phyloP scores from a whole-genome alignment of 441 rosid genomes.

The Populus trichocarpa region DNA sequence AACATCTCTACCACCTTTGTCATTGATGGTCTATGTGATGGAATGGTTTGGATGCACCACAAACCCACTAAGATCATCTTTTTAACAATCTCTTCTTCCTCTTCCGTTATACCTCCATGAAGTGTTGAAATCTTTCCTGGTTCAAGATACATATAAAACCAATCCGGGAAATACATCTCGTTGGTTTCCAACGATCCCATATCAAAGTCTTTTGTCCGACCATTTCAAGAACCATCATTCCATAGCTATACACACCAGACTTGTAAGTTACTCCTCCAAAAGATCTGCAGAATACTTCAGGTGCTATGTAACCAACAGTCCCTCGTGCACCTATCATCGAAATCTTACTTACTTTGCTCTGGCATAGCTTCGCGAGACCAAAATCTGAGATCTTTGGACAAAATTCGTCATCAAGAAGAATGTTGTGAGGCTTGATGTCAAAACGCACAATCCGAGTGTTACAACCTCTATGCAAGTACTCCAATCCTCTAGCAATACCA shows the following conservation, averaged over 20 bases:
- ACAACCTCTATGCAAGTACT: too few relatives aligned
- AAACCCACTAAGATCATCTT: constrained; percentile 28
- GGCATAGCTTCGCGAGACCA: too few relatives aligned
- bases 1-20: constrained; percentile 29
- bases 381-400: too few relatives aligned
- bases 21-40: constrained; percentile 33
- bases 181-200: not conserved
- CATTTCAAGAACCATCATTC: constrained; percentile 39
- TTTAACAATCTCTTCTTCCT: constrained; percentile 19
- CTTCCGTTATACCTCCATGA: not conserved
- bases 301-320: too few relatives aligned
- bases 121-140: not conserved
- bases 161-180: not conserved
- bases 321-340: too few relatives aligned
- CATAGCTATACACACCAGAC: constrained; percentile 30
- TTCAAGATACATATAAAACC: not conserved
- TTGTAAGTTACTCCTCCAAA: not conserved
- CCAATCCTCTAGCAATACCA: too few relatives aligned
- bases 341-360: too few relatives aligned
- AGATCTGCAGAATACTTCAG: not conserved
- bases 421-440: too few relatives aligned
- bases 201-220: constrained; percentile 16
- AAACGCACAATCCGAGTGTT: too few relatives aligned
- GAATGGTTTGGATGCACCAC: constrained; percentile 39
- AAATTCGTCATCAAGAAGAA: too few relatives aligned